These are phyloP conservation scores for Chrysanthemum seticuspe DNA, from an alignment of 129 eudicot genomes.

Conservation along the genomic window DNA sequence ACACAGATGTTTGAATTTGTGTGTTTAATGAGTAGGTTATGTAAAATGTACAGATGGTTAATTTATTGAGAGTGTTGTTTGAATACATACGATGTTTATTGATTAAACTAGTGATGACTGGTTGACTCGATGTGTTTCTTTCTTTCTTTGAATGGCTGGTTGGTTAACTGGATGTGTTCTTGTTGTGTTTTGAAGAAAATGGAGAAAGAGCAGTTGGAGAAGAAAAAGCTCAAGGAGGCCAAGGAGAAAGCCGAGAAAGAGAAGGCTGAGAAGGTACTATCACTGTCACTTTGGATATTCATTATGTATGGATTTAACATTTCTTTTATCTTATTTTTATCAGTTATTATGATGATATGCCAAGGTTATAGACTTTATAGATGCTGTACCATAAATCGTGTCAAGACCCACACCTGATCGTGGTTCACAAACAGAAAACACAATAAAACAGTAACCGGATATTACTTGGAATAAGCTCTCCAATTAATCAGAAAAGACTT, in stretches of 20 bases:
- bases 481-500: too few relatives aligned
- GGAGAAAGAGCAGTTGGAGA: constrained; percentile 63
- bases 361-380: neutral
- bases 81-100: too few relatives aligned
- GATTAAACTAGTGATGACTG: too few relatives aligned
- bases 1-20: neutral
- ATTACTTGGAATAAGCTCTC: too few relatives aligned
- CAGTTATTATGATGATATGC: neutral
- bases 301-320: neutral
- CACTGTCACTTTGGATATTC: neutral
- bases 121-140: too few relatives aligned
- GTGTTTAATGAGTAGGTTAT: constrained; percentile 1
- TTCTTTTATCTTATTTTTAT: neutral
- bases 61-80: neutral
- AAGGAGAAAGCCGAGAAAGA: constrained; percentile 78
- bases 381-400: too few relatives aligned
- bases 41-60: constrained; percentile 5
- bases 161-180: neutral
- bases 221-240: constrained; percentile 57
- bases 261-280: constrained; percentile 61
- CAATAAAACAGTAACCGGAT: too few relatives aligned
- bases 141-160: too few relatives aligned
- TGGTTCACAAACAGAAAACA: too few relatives aligned
- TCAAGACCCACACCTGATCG: too few relatives aligned
- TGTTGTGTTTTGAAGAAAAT: constrained; percentile 15